Percentiles rank a stretch among this genome's conserved stretches.
phyloP scores from a whole-genome alignment of 768 basidiomycete species.

The Suillus subluteus region DNA sequence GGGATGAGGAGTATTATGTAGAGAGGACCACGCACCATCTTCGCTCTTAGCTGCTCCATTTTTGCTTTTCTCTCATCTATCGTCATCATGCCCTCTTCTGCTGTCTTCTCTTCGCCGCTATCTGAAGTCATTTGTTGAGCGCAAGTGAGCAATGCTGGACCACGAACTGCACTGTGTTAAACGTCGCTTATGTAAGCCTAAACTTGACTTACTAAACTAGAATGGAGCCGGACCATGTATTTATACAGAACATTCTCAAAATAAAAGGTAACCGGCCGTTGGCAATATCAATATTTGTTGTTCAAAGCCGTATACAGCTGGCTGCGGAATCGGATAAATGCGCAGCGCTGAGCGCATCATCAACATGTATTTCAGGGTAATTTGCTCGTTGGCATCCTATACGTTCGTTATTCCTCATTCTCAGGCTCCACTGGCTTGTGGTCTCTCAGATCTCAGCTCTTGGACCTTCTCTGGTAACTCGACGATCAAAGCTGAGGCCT shows the following conservation, averaged over 20 bases:
- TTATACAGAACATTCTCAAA: too few relatives aligned
- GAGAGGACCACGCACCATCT: conserved; percentile 58
- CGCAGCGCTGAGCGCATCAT: background rate
- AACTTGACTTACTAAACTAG: too few relatives aligned
- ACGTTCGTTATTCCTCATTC: background rate
- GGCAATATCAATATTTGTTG: too few relatives aligned
- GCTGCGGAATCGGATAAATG: background rate
- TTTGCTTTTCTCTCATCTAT: conserved; percentile 80
- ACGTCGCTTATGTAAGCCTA: background rate
- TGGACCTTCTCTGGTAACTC: background rate
- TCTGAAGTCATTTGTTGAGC: conserved; percentile 9
- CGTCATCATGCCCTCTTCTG: conserved; percentile 37
- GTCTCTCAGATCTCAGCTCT: background rate
- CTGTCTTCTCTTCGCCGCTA: conserved; percentile 21
- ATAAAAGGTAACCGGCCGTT: too few relatives aligned
- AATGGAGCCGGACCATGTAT: too few relatives aligned
- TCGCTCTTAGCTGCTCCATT: conserved; percentile 73
- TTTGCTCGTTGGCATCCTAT: background rate
- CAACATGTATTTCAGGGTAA: background rate
- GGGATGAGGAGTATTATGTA: background rate
- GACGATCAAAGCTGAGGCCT: background rate
- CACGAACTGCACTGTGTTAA: background rate
- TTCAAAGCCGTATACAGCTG: too few relatives aligned
- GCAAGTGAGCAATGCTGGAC: background rate
- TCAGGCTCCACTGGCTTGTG: background rate